Evolutionary conservation across 306 rosid genomes (phyloP).

Genomic region (Vicia sativa): DNA sequence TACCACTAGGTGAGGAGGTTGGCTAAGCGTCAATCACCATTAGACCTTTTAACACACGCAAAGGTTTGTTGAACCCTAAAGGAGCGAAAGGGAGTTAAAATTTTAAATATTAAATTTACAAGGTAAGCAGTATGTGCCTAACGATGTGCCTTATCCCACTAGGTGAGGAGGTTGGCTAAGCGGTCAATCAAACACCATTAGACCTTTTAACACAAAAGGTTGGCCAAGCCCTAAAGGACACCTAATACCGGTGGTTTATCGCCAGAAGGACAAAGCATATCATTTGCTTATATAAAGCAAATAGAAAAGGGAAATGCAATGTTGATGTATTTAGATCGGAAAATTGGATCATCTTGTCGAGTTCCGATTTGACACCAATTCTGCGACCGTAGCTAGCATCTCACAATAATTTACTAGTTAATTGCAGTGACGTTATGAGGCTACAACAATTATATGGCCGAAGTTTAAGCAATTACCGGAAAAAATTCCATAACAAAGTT

Average conservation of each 20-base stretch:
- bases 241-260: background rate
- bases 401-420: conserved; percentile 1
- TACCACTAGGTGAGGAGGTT: background rate
- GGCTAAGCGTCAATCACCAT: background rate
- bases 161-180: background rate
- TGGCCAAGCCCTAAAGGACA: background rate
- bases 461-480: conserved; percentile 1
- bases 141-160: background rate
- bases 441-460: background rate
- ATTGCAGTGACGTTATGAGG: background rate
- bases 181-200: conserved; percentile 11
- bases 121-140: conserved; percentile 9
- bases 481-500: background rate
- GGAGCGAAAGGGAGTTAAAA: conserved; percentile 2
- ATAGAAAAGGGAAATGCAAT: background rate
- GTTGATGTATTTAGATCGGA: background rate
- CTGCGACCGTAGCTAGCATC: background rate
- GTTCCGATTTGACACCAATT: conserved; percentile 9
- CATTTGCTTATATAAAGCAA: conserved; percentile 1
- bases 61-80: background rate
- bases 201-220: background rate
- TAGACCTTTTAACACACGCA: background rate
- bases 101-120: background rate
- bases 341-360: background rate
- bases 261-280: background rate